Evolutionary conservation across 2,329 filamentous ascomycete genomes (phyloP), one percentile per base, ranked within the genome.

Genomic region (Herpotrichia juniperi): DNA sequence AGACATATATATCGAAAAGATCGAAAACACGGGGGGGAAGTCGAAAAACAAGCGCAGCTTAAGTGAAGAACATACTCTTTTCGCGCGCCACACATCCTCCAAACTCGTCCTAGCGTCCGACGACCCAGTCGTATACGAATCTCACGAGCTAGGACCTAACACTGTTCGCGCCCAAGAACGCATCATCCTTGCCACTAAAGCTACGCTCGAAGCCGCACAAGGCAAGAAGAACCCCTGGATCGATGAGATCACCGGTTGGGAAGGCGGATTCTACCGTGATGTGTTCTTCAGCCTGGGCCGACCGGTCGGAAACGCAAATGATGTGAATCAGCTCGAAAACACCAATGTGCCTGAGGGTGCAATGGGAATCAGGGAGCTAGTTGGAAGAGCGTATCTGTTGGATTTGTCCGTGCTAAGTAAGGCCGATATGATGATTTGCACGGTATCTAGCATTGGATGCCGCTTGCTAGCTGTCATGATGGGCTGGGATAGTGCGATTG

Each of bases 221-320:
- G 61, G 61, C 56, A 59, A 59, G 78, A 63, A 72, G 72, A 58
- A 74, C 67, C 51, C 73, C 61, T 90, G 89, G 68, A 81, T 89
- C 30, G 89, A 92, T 53, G 87, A 92, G 67, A 83, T 87, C 1
- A 86, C 90, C 34, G 91, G 91, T 25, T 96, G 91, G 91, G 91
- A 96, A 70, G 91, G 91, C 16, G 91, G 91, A 1, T 96, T 96
- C 78, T 96, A 89, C 74, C 82, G 83, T 12, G 83, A 85, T 63
- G 87, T 94, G 74, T 96, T 96, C 74, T 93, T 89, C 85, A 88
- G 86, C 45, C 78, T 96, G 1, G 91, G 89, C 3, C 59, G 68
- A 47, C 68, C 73, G 5, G 59, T 62, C 1, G 51, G 58, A 4
- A 71, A 72, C 39, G 68, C 70, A 1, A 44, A 63, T 8, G 67